These are phyloP conservation scores for Zymoseptoria pseudotritici DNA, from an alignment of 2,329 filamentous ascomycete genomes.

Conservation along the genomic window DNA sequence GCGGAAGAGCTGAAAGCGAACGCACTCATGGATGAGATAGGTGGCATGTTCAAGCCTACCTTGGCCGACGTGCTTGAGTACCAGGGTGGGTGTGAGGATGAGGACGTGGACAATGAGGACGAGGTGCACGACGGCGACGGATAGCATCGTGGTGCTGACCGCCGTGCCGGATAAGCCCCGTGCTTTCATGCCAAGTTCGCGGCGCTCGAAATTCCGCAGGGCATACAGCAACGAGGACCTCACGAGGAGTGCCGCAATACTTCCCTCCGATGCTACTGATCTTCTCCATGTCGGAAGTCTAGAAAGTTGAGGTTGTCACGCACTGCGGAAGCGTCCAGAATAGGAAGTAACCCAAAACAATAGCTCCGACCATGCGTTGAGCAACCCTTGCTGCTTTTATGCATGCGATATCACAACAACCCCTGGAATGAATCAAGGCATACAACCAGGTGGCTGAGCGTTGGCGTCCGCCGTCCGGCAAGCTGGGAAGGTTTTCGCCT, in stretches of 20 bases:
- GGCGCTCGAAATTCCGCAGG: neutral
- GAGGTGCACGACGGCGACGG: no score
- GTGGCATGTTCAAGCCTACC: slow-evolving; percentile 4
- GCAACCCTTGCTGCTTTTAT: neutral
- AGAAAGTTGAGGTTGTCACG: neutral
- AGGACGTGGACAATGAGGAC: neutral
- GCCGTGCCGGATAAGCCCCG: neutral
- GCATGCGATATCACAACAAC: neutral
- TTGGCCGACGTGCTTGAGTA: neutral
- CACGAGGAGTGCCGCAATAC: neutral
- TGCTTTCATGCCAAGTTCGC: neutral
- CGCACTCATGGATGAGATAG: slow-evolving; percentile 2
- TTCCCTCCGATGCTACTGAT: neutral
- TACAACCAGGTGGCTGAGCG: neutral
- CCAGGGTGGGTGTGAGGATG: neutral
- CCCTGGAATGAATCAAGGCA: neutral
- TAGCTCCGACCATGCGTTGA: neutral
- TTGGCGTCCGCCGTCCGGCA: neutral
- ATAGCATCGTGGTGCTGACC: neutral
- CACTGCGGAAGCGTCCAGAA: neutral
- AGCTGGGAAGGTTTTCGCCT: neutral
- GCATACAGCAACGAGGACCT: neutral
- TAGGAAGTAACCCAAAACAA: neutral
- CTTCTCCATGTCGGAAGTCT: neutral
- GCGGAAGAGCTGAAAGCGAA: neutral